A percentile compares a stretch with the other conserved stretches of the same genome.
Evolutionary conservation across 1,284 basidiomycete genomes (phyloP).

Genomic region (Ustilago vetiveriae): DNA sequence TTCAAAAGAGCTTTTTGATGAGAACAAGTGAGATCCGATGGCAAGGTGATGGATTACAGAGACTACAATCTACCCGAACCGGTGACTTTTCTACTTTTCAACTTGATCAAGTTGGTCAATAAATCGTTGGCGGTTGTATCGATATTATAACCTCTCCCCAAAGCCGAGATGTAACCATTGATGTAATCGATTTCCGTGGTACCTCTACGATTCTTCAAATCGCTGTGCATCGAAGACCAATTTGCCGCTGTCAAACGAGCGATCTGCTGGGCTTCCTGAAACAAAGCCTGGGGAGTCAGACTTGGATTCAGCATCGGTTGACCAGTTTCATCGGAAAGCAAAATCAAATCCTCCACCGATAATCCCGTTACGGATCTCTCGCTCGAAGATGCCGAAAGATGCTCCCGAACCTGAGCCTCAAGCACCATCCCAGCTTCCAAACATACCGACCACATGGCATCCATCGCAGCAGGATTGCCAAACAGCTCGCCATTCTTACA

Average conservation of each 20-base stretch:
- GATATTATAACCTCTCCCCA: constrained; percentile 76
- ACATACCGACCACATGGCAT: constrained; percentile 56
- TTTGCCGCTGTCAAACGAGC: constrained; percentile 51
- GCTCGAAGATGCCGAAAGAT: constrained; percentile 16
- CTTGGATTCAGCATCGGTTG: constrained; percentile 52
- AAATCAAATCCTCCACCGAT: constrained; percentile 21
- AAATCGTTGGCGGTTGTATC: constrained; percentile 75
- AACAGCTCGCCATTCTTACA: constrained; percentile 80
- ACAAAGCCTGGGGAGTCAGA: constrained; percentile 50
- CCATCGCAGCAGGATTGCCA: constrained; percentile 54
- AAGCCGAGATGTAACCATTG: constrained; percentile 81
- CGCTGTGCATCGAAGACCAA: constrained; percentile 61
- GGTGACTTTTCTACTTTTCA: constrained; percentile 67
- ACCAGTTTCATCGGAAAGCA: constrained; percentile 31
- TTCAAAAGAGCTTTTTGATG: no score
- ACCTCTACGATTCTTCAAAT: constrained; percentile 46
- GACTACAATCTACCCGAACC: constrained; percentile 21
- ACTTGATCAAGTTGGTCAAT: constrained; percentile 74
- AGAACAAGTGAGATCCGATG: no score
- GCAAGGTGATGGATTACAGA: no score
- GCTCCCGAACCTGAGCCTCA: constrained; percentile 53
- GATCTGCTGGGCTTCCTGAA: constrained; percentile 53
- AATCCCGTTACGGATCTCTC: neutral
- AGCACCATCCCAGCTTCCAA: constrained; percentile 55
- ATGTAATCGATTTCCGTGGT: constrained; percentile 73